These are phyloP conservation scores for Agroathelia rolfsii DNA, from an alignment of 1,284 basidiomycete species.

Conservation along the genomic window DNA sequence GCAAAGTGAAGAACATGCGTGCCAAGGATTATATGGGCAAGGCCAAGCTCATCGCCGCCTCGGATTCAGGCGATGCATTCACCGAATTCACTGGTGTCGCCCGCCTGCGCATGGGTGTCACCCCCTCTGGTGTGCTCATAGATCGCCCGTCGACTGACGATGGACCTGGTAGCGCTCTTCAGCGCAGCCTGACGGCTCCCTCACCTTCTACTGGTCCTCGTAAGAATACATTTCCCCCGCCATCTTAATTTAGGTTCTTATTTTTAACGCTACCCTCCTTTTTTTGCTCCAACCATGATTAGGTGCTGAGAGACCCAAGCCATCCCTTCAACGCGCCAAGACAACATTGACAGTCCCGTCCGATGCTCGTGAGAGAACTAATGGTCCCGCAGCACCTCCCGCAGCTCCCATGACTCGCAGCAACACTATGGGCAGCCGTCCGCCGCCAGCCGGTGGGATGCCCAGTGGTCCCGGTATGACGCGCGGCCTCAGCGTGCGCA, in stretches of 20 bases:
- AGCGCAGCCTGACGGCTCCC: conserved; percentile 29
- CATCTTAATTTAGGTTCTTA: too few species aligned
- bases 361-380: conserved; percentile 33
- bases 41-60: conserved; percentile 74
- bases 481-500: conserved; percentile 42
- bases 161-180: too few species aligned
- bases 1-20: conserved; percentile 77
- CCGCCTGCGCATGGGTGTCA: conserved; percentile 59
- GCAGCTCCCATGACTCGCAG: too few species aligned
- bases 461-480: too few species aligned
- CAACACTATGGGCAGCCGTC: too few species aligned
- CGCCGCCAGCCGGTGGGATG: too few species aligned
- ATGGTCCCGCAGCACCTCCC: conserved; percentile 15
- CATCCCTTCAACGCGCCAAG: conserved; percentile 42
- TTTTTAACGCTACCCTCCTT: too few species aligned
- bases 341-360: conserved; percentile 40
- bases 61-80: conserved; percentile 61
- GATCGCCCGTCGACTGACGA: conserved; percentile 33
- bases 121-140: conserved; percentile 44
- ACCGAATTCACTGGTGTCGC: conserved; percentile 72
- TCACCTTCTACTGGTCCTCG: conserved; percentile 19
- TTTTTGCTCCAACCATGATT: too few species aligned
- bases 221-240: too few species aligned
- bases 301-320: too few species aligned
- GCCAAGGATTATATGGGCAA: conserved; percentile 84